Evolutionary conservation across 345 rosid genomes (phyloP), one percentile per base, ranked within the genome.

Genomic region (Aethionema arabicum): DNA sequence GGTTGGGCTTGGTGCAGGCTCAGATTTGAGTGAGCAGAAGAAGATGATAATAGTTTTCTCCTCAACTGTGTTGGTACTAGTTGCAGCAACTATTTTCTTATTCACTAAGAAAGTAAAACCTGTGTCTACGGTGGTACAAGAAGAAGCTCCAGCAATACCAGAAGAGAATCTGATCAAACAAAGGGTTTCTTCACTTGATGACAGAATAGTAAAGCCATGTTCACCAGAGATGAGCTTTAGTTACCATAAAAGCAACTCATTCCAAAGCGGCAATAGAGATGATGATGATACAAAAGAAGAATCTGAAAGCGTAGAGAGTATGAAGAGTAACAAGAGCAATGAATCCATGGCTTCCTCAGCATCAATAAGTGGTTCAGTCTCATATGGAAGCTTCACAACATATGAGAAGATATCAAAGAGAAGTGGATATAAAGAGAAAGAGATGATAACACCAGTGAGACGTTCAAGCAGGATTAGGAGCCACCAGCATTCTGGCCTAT

Each of bases 381-480:
- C 96, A 29, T 82, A 80, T 38, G 96, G 96, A 33, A 86, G 98
- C 60, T 88, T 88, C 78, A 91, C 96, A 47, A 78, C 89, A 0
- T 91, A 82, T 15, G 92, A 91, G 76, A 91, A 77, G 68, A 60
- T 91, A 32, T 72, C 80, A 9, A 67, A n/a, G 78, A 83, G 80
- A 72, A 76, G 75, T 40, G 96, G 90, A 69, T 74, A 87, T 66
- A 42, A 10, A 56, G 88, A 73, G 67, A 85, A 83, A 56, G 65
- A 48, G 69, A 67, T 68, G 61, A 54, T 78, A 35, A 91, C 98
- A 63, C 96, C 95, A 2, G 91, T 86, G 42, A 79, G 96, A 73
- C 88, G 98, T 32, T 91, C 98, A 6, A 88, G 88, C 82, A 79
- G 95, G 76, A 74, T 88, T 70, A 76, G 74, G 65, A 83, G 70